Base-by-base conservation (phyloP, 495 filamentous ascomycete species). In the Penicillium arizonense region DNA sequence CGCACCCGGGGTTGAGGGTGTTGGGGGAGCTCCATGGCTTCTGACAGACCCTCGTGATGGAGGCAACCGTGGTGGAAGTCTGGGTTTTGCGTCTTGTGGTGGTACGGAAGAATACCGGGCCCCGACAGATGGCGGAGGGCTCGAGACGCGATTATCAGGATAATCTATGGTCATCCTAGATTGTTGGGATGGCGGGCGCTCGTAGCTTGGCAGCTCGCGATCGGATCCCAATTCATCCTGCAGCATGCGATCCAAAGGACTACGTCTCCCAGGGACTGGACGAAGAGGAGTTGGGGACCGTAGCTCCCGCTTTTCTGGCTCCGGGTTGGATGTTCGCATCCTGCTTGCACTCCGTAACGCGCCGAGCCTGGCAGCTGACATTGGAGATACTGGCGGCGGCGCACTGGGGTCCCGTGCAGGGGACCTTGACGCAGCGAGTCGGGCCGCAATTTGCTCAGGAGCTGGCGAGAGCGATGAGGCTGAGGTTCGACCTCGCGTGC, bases 371-470 rank as follows among this genome's bases (percentile, higher is more conserved):
- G 63, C 56, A 3, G 63, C 58, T 14, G 44, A 21, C 4, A 30
- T 30, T 10, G 28, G 28, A 30, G 28, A 8, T 30, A 41, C 50
- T 48, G 11, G 30, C 4, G 32, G 51, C 44, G 33, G 49, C 24
- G 47, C 21, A 21, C 54, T 44, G 23, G 18, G 38, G 32, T 52
- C 45, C 23, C 61, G 55, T 7, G 38, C 52, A n/a, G 66, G 61
- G 18, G 67, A 68, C 28, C 59, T 64, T 53, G 62, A 61, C 6
- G 63, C 65, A 10, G 74, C 71, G 10, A 76, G 53, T 33, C 65
- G 65, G 23, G 74, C 73, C 13, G 73, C 73, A 38, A 75, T 60
- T 16, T 65, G 57, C 47, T 73, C 69, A 14, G 67, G 59, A 2
- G 51, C 56, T 14, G 62, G 50, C 24, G 65, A 46, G 45, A 59